Conservation (phyloP, 345 rosid genomes). For the Eucalyptus guilfoylei region DNA sequence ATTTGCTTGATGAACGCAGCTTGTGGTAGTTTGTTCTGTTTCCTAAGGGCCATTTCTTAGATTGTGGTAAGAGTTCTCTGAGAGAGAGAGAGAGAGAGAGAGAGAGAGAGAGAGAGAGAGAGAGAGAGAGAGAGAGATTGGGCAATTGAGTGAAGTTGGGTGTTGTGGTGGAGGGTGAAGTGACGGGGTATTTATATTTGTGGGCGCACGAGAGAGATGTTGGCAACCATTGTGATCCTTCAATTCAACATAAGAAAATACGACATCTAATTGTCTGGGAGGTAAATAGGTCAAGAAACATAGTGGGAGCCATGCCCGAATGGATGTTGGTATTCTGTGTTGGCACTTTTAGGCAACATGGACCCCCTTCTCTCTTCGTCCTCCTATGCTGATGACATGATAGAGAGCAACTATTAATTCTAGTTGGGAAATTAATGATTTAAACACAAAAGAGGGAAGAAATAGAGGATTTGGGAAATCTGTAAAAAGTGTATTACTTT, state of each 20-base stretch:
- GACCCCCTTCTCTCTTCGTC: background rate
- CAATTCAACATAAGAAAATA: background rate
- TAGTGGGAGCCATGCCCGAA: background rate
- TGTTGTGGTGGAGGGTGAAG: background rate
- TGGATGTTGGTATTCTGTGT: background rate
- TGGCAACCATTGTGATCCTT: background rate
- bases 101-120: background rate
- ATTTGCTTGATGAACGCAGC: conserved; percentile 59
- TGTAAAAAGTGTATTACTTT: background rate
- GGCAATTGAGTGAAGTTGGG: background rate
- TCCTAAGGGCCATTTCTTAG: conserved; percentile 47
- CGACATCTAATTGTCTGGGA: background rate
- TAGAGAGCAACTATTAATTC: background rate
- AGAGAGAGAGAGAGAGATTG: background rate
- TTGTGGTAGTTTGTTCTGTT: conserved; percentile 48
- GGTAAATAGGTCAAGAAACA: background rate
- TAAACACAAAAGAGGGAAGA: background rate
- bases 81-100: background rate
- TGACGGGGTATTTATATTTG: background rate
- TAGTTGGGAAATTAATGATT: background rate
- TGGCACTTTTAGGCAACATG: background rate
- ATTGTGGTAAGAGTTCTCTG: background rate
- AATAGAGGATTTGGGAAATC: background rate
- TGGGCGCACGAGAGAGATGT: background rate
- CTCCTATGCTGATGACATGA: background rate